Evolutionary conservation across 768 basidiomycete genomes (phyloP), one percentile per base, ranked within the genome.

Genomic region (Tulasnella sp.): DNA sequence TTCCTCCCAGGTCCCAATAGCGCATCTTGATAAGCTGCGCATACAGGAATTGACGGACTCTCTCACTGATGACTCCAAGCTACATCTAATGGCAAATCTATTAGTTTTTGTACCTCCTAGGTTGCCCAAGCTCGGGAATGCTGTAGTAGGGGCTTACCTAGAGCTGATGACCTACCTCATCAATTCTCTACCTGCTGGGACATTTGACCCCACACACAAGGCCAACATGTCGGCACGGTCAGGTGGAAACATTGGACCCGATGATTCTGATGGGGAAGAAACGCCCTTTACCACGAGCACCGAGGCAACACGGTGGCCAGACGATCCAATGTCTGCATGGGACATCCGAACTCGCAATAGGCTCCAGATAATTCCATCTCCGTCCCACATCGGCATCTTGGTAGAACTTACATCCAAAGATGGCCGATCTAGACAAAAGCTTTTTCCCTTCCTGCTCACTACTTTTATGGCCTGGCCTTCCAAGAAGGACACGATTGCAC

Each of bases 61-160:
- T 13, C 41, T 34, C 7, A 28, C 46, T 28, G 10, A 43, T 40
- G 40, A 27, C 29, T 9, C 37, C 24, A 48, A 40, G 44, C 62
- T 65, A 4, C 76, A 90, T 59, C 71, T 91, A 3, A 59, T 86
- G 5, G 81, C 86, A 1, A 92, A 88, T 59, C 64, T 87, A 10
- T 64, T 76, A 46, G 70, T 76, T 24, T 81, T 91, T 61, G 70
- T 71, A 9, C 67, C 76, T 1, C 76, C 81, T 1, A 72, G 80
- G 37, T 82, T 87, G 60, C 56, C 70, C 8, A 63, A 63, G 5
- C 66, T 84, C 10, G 64, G 71, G 0, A 56, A 66, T 2, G 53
- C 67, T 0, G 67, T 77, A 2, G 61, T 85, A 13, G 63, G 61
- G 16, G 64, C 70, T 5, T 84, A 83, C 55, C 65, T 85, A 16